These are phyloP conservation scores for Yamadazyma akitaensis DNA, from an alignment of 805 yeast genomes.

Conservation along the genomic window DNA sequence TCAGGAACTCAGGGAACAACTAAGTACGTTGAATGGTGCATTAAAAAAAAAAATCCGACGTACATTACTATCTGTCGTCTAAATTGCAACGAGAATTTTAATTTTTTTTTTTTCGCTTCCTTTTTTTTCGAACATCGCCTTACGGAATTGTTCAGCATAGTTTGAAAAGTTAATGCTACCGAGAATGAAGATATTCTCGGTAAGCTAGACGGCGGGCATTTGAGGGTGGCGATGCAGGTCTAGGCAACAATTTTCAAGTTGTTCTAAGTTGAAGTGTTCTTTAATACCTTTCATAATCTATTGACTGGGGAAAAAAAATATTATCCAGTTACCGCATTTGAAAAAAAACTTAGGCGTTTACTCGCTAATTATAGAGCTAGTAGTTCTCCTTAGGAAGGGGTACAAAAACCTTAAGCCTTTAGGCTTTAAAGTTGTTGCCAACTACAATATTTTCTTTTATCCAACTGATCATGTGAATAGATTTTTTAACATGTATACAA, in stretches of 20 bases:
- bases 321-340: background rate
- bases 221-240: background rate
- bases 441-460: no score
- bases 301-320: background rate
- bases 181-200: conserved; percentile 1
- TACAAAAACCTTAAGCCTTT: background rate
- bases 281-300: no score
- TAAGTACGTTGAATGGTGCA: background rate
- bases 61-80: conserved; percentile 4
- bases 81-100: background rate
- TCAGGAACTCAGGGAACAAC: background rate
- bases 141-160: background rate
- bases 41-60: conserved; percentile 1
- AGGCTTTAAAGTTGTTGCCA: background rate
- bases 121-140: conserved; percentile 1
- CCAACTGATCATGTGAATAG: background rate
- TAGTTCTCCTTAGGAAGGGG: background rate
- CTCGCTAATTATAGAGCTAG: background rate
- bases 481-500: background rate
- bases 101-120: background rate
- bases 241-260: background rate
- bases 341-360: background rate
- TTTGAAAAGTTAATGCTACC: conserved; percentile 1
- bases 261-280: background rate
- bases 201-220: conserved; percentile 1